Conservation (phyloP, 305 asterid species). For the Euphrasia arctica region DNA sequence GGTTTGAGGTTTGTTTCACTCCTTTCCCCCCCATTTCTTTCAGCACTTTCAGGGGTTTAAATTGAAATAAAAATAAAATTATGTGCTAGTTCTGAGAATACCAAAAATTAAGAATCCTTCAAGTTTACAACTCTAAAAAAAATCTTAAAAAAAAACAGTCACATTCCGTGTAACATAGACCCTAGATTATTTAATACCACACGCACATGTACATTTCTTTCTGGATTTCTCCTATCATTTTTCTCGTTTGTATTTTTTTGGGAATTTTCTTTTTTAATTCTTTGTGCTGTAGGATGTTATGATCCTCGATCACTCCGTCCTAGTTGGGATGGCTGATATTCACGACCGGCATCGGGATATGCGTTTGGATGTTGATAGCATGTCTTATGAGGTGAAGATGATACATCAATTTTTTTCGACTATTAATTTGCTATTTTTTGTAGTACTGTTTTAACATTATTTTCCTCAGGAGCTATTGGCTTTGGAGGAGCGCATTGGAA, state of each 20-base stretch:
- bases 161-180: no score
- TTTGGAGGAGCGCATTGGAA: slow-evolving; percentile 90
- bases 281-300: slow-evolving; percentile 59
- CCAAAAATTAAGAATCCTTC: no score
- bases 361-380: slow-evolving; percentile 97
- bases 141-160: no score
- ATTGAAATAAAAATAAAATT: no score
- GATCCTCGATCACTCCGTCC: slow-evolving; percentile 81
- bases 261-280: slow-evolving; percentile 1
- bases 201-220: neutral
- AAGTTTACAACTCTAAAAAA: no score
- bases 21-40: neutral
- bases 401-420: neutral
- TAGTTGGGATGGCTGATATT: slow-evolving; percentile 72
- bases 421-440: neutral
- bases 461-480: slow-evolving; percentile 75
- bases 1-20: slow-evolving; percentile 66
- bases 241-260: slow-evolving; percentile 1
- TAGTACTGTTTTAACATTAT: neutral
- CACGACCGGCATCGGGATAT: slow-evolving; percentile 92
- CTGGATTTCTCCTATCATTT: slow-evolving; percentile 4
- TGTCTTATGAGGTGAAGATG: slow-evolving; percentile 89
- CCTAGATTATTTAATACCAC: no score
- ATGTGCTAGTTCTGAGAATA: no score
- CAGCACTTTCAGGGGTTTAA: no score